A percentile compares a stretch with the other conserved stretches of the same genome.
phyloP scores from a whole-genome alignment of 805 yeast genomes.

The Saccharomyces paradoxus region DNA sequence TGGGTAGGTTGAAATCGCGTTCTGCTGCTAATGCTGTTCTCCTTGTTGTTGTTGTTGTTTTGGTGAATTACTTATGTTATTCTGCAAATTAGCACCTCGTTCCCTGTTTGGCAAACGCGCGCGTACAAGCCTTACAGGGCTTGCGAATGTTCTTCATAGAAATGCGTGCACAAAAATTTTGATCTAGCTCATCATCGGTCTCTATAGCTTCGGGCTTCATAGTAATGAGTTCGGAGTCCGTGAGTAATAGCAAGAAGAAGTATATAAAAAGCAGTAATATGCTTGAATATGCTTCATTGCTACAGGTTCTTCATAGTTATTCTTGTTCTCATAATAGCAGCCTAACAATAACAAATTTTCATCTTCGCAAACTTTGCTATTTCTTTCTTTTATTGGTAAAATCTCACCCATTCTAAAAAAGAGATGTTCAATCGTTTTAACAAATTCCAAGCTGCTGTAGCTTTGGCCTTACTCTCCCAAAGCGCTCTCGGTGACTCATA shows the following conservation, averaged over 20 bases:
- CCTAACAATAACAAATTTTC: neutral
- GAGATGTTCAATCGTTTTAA: neutral
- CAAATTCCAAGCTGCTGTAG: neutral
- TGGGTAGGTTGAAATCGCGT: neutral
- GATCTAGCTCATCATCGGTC: neutral
- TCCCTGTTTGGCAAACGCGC: neutral
- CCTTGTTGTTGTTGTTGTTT: too few relatives aligned
- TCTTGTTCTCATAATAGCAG: neutral
- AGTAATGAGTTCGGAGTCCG: neutral
- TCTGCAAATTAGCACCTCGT: neutral
- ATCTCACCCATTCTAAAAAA: neutral
- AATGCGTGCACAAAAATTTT: neutral
- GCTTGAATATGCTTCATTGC: neutral
- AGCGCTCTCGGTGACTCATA: neutral
- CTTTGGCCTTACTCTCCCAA: neutral
- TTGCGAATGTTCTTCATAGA: neutral
- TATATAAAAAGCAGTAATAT: neutral
- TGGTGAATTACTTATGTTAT: too few relatives aligned
- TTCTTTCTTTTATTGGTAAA: neutral
- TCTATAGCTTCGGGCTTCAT: too few relatives aligned
- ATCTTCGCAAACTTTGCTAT: neutral
- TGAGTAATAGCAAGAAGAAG: neutral
- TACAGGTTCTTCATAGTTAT: neutral
- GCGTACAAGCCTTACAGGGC: neutral
- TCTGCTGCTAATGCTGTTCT: neutral